Evolutionary conservation across 768 basidiomycete genomes (phyloP).

Genomic region (Kwoniella sp.): DNA sequence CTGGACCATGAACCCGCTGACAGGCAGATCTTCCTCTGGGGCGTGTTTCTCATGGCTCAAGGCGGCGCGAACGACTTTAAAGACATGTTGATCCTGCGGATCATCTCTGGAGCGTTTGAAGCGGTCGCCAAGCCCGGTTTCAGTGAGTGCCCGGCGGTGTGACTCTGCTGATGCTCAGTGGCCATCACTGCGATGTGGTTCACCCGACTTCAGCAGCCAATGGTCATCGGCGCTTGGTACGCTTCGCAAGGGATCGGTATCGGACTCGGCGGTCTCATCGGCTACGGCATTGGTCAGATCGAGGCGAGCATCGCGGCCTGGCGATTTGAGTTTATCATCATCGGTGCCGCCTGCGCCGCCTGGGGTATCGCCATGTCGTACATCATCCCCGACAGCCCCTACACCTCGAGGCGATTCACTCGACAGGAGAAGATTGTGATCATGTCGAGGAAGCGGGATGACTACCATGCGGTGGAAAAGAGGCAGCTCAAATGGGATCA

Average conservation of each 20-base stretch:
- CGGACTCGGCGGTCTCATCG: slow-evolving; percentile 50
- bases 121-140: slow-evolving; percentile 42
- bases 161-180: slow-evolving; percentile 21
- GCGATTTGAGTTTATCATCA: slow-evolving; percentile 48
- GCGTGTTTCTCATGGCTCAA: slow-evolving; percentile 50
- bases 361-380: slow-evolving; percentile 36
- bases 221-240: slow-evolving; percentile 48
- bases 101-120: slow-evolving; percentile 49
- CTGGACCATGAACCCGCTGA: neutral
- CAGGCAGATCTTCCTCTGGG: slow-evolving; percentile 35
- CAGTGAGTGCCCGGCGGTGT: slow-evolving; percentile 3
- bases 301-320: slow-evolving; percentile 33
- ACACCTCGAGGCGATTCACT: slow-evolving; percentile 34
- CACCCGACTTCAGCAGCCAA: slow-evolving; percentile 50
- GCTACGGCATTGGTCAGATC: slow-evolving; percentile 30
- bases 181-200: slow-evolving; percentile 49
- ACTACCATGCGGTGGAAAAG: slow-evolving; percentile 33
- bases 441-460: slow-evolving; percentile 28
- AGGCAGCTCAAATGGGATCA: slow-evolving; percentile 25
- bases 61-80: slow-evolving; percentile 48
- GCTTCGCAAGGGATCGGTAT: slow-evolving; percentile 50
- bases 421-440: slow-evolving; percentile 36
- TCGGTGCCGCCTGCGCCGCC: slow-evolving; percentile 28
- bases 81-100: slow-evolving; percentile 46
- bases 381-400: slow-evolving; percentile 40